A percentile compares a stretch with the other conserved stretches of the same genome.
Evolutionary conservation across 208 protist genomes (phyloP).

Genomic region (Porcisia hertigi): DNA sequence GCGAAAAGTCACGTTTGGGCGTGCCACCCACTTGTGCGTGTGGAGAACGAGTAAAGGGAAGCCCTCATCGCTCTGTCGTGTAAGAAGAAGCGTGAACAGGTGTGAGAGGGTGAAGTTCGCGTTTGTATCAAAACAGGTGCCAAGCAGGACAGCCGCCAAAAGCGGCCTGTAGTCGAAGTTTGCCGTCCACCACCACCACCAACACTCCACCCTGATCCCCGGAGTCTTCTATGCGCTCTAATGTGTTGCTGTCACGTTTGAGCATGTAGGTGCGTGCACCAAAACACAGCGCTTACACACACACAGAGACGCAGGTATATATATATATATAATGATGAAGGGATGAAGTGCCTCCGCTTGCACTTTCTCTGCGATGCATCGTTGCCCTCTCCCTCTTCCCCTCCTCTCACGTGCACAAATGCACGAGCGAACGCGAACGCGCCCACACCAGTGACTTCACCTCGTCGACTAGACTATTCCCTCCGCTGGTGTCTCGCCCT

Average conservation of each 20-base stretch:
- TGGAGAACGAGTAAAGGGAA: background rate
- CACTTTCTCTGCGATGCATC: background rate
- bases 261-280: background rate
- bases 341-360: background rate
- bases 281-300: background rate
- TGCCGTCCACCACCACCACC: too few relatives aligned
- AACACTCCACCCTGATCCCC: too few relatives aligned
- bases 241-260: background rate
- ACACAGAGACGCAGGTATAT: background rate
- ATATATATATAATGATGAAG: background rate
- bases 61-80: background rate
- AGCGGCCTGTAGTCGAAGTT: too few relatives aligned
- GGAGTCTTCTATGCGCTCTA: background rate
- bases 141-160: background rate
- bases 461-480: background rate
- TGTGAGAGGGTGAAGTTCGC: background rate
- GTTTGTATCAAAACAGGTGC: background rate
- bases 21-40: background rate
- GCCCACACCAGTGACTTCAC: background rate
- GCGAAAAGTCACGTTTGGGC: background rate
- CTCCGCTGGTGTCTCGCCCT: background rate
- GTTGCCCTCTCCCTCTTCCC: too few relatives aligned
- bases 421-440: background rate
- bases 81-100: background rate
- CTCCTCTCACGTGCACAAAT: background rate